A percentile compares a stretch with the other conserved stretches of the same genome.
phyloP scores from a whole-genome alignment of 352 stramenopile genomes.

The Saprolegnia parasitica region DNA sequence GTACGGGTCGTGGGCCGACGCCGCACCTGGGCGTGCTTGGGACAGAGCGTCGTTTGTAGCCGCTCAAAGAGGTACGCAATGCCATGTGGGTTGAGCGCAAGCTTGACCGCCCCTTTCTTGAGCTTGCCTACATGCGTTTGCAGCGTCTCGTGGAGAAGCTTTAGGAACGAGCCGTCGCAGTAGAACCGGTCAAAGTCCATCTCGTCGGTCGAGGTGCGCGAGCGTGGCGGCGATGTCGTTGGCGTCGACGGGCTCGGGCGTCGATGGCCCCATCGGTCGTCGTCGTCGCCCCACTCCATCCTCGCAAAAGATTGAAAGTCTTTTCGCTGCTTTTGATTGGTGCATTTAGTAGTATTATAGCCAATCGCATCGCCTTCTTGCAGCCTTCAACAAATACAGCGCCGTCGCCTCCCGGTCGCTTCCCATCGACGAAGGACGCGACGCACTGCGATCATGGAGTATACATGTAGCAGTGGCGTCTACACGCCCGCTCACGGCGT shows the following conservation, averaged over 20 bases:
- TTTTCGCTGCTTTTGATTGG: not conserved
- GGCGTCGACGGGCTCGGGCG: not conserved
- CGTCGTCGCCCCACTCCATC: conserved; percentile 1
- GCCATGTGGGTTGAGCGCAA: conserved; percentile 62
- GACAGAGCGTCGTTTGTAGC: conserved; percentile 66
- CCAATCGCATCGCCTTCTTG: not conserved
- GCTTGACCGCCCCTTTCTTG: conserved; percentile 39
- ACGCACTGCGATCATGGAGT: no score
- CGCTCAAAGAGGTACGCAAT: conserved; percentile 63
- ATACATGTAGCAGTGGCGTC: no score
- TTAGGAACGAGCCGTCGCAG: conserved; percentile 42
- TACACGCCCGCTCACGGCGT: no score
- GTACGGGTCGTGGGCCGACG: conserved; percentile 41
- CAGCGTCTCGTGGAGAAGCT: conserved; percentile 59
- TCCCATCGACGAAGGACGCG: no score
- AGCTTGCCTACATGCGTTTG: conserved; percentile 52
- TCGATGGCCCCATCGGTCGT: not conserved
- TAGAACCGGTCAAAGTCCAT: conserved; percentile 27
- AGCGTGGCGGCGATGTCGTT: not conserved
- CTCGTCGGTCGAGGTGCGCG: not conserved
- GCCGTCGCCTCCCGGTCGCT: no score
- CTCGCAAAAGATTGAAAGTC: conserved; percentile 3
- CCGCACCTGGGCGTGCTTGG: conserved; percentile 56
- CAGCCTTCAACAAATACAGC: not conserved
- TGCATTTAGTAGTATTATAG: not conserved